Conservation (phyloP, 2,329 filamentous ascomycete genomes). For the Hypoxylon sp. region DNA sequence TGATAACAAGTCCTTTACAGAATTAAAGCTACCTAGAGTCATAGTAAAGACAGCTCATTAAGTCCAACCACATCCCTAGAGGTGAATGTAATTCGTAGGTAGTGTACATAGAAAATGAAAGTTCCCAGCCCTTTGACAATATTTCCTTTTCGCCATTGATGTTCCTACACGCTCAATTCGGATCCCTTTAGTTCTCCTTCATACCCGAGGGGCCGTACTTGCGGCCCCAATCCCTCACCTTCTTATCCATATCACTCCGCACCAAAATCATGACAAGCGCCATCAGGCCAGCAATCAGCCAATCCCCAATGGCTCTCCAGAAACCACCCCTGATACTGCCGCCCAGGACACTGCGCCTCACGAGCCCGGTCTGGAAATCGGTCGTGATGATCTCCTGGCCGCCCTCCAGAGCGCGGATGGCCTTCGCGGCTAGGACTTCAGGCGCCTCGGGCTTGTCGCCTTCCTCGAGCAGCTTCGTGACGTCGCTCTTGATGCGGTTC, state of each 20-base stretch:
- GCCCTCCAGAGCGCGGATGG: constrained; percentile 71
- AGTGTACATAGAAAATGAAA: background rate
- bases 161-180: background rate
- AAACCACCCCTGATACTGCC: constrained; percentile 54
- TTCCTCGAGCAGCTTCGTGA: constrained; percentile 58
- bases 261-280: constrained; percentile 56
- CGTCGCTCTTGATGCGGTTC: constrained; percentile 57
- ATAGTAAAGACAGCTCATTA: background rate
- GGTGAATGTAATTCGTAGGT: background rate
- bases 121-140: background rate
- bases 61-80: background rate
- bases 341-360: constrained; percentile 63
- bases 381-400: constrained; percentile 77
- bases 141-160: background rate
- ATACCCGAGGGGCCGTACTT: constrained; percentile 49
- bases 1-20: background rate
- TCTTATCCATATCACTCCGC: constrained; percentile 57
- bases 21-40: background rate
- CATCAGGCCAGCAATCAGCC: constrained; percentile 56
- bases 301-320: constrained; percentile 52
- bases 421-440: constrained; percentile 70
- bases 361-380: constrained; percentile 69
- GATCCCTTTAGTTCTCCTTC: constrained; percentile 11
- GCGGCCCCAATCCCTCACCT: constrained; percentile 56
- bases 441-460: constrained; percentile 60